A percentile compares a stretch with the other conserved stretches of the same genome.
These are phyloP conservation scores for Selaginella tamariscina DNA, from an alignment of 75 land plant genomes.

Conservation along the genomic window DNA sequence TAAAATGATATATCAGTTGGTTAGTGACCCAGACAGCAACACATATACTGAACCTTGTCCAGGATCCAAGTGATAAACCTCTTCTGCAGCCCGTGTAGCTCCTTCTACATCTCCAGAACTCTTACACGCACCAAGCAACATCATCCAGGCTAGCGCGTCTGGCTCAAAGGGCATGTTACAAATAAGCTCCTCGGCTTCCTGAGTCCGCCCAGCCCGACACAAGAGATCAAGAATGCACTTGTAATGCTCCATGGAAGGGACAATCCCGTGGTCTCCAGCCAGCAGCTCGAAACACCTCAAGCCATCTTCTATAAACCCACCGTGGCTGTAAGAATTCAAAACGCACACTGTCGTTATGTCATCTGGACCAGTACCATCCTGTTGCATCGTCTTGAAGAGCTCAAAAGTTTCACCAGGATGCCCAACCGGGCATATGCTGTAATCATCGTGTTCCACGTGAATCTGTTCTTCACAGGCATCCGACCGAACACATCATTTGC, in stretches of 20 bases:
- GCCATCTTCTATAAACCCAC: not conserved
- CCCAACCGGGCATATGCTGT: not conserved
- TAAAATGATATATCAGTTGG: too few relatives aligned
- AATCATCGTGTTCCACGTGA: constrained; percentile 5
- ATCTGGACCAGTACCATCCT: not conserved
- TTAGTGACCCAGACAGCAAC: not conserved
- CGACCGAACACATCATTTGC: not conserved
- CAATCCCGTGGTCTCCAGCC: not conserved
- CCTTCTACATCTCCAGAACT: not conserved
- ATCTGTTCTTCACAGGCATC: not conserved
- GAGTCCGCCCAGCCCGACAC: not conserved
- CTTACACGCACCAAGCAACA: not conserved
- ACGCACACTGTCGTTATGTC: not conserved
- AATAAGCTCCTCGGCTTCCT: not conserved
- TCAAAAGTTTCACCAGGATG: not conserved
- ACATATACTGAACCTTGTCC: not conserved
- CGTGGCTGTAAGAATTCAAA: not conserved
- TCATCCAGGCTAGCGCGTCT: not conserved
- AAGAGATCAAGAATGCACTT: not conserved
- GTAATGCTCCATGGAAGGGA: not conserved
- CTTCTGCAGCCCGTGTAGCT: not conserved
- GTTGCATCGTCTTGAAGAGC: not conserved
- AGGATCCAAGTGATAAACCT: not conserved
- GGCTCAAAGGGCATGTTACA: not conserved
- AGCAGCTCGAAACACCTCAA: not conserved